Base-by-base conservation (phyloP, 306 rosid genomes). In the Rosa persica region DNA sequence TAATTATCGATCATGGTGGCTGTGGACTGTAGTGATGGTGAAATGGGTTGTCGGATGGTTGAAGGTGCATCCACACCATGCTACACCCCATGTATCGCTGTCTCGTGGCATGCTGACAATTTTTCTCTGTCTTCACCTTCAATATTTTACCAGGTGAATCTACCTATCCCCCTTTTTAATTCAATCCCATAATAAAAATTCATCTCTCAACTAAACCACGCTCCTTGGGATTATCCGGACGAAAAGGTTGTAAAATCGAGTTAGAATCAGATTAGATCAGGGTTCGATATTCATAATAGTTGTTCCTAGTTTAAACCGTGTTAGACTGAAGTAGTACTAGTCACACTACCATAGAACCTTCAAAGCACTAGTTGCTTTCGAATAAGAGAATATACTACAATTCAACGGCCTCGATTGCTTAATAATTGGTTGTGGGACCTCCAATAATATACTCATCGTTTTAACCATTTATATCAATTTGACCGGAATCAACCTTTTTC, bases 41-140 rank as follows among this genome's bases (percentile, higher is more conserved):
- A 76, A 23, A 44, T 38, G 78, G 44, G 34, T 44, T 65, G 81
- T 79, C 75, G 20, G 66, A 58, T 36, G 78, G 80, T 77, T 49
- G 36, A 76, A 54, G 77, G 57, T 5, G 39, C 49, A 81, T 55
- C 5, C 68, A 36, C 58, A 83, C 38, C 89, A 79, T 75, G 77
- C 72, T 78, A 22, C 82, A 68, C 36, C 46, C 20, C 34, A 54
- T 15, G 74, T 67, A 74, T 39, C 22, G 34, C 46, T 86, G 90
- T 86, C 88, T 78, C 72, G 77, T 86, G 67, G 74, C 84, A 72
- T 78, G 65, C 66, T 83, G 90, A 83, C 92, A 91, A 67, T 40
- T 67, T 19, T 12, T 65, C 43, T 54, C 67, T 76, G 86, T 84
- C 78, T 68, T 77, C 25, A 34, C 70, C 64, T 62, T 61, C 65